Base-by-base conservation (phyloP, 1,284 basidiomycete genomes). In the Porogramme epimiltina region DNA sequence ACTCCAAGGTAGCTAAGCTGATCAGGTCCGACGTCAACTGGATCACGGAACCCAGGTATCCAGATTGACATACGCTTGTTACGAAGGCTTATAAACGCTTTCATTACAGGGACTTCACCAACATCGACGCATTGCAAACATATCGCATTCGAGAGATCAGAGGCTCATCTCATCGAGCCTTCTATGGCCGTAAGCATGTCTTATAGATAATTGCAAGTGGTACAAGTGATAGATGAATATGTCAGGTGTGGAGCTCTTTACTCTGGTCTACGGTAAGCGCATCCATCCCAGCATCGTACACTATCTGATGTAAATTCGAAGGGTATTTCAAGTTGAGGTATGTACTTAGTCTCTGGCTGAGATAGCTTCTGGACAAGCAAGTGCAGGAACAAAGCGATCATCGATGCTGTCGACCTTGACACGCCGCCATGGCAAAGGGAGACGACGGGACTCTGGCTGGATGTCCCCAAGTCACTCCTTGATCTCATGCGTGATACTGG, bases 361-460 rank as follows among this genome's bases (percentile, higher is more conserved):
- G 13, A 18, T 19, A 16, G 33, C 10, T 31, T 37, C 20, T 36
- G 24, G 19, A 10, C 40, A 31, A 22, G 16, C 31, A 25, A 13
- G 2, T 25, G n/a, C 60, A 87, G 87, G 61, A 78, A 82, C 55
- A 77, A 77, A 56, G 75, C 73, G 15, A 89, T 95, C 47, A 74
- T 95, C 23, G 93, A 95, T 59, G 73, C 80, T 0, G 90, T 95
- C 18, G 86, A 92, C 58, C 72, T 95, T 33, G 85, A 93, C 41
- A 91, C 85, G 16, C 87, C 88, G 0, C 82, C 91, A 0, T 93
- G 89, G 77, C 81, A 90, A 59, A 83, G 85, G 18, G 80, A 86
- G 49, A 85, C 89, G 0, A 84, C 80, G 1, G 93, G 93, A 2
- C 77, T 93, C 58, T 96, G 94, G 94, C 75, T 96, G 23, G 91